Conservation (phyloP, 2,329 filamentous ascomycete genomes). For the Aureobasidium sp. region DNA sequence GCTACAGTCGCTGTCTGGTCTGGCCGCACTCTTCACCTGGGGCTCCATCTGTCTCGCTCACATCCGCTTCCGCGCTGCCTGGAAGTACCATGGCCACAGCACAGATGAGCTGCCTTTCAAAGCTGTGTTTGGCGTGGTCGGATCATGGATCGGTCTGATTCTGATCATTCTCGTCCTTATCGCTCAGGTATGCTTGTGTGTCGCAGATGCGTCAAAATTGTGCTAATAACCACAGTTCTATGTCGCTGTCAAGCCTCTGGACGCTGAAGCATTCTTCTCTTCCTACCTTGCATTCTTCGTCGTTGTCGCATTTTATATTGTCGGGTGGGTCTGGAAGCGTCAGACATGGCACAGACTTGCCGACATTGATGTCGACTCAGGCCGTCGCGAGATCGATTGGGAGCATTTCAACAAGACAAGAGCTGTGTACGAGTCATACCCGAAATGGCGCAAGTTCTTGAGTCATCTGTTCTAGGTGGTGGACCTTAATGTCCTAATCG, state of each 20-base stretch:
- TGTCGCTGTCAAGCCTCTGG: constrained; percentile 39
- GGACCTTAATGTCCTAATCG: too few relatives aligned
- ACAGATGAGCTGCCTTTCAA: constrained; percentile 72
- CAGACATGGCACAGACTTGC: constrained; percentile 50
- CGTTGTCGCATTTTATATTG: constrained; percentile 47
- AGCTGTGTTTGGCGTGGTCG: constrained; percentile 68
- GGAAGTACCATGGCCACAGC: constrained; percentile 53
- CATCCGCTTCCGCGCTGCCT: constrained; percentile 58
- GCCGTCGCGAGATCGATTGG: constrained; percentile 59
- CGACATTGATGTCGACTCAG: constrained; percentile 61
- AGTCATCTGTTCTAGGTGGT: constrained; percentile 20
- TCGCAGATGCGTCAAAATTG: neutral
- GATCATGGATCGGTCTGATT: constrained; percentile 71
- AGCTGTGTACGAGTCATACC: constrained; percentile 44
- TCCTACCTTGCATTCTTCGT: constrained; percentile 48
- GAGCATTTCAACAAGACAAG: constrained; percentile 53
- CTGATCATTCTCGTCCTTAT: constrained; percentile 70
- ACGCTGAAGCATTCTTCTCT: constrained; percentile 48
- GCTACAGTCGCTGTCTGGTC: constrained; percentile 63
- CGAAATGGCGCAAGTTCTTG: constrained; percentile 40
- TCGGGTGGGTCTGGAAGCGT: constrained; percentile 58
- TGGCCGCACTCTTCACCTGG: constrained; percentile 71
- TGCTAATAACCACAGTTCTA: constrained; percentile 34
- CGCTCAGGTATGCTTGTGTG: constrained; percentile 48
- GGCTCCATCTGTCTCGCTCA: constrained; percentile 59